Evolutionary conservation across 208 protist genomes (phyloP).

Genomic region (Trypanosoma cruzi): DNA sequence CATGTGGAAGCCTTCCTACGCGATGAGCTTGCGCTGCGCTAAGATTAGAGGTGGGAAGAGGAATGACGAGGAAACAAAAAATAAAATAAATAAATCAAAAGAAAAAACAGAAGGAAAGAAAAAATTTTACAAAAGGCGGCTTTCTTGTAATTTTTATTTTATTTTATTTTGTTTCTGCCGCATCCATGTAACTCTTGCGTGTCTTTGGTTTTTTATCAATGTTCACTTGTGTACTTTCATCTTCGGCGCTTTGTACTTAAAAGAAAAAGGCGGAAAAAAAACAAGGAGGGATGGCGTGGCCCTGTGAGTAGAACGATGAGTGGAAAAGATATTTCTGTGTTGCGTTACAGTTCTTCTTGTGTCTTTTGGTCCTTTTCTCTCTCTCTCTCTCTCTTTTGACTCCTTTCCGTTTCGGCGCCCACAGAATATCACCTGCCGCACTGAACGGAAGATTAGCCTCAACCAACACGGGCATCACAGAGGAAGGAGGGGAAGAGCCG

Average conservation of each 20-base stretch:
- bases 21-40: constrained; percentile 28
- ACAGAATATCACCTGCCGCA: too few relatives aligned
- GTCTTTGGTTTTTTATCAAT: neutral
- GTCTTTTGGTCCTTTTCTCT: constrained; percentile 19
- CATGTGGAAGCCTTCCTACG: constrained; percentile 16
- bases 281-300: neutral
- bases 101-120: constrained; percentile 1
- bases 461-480: too few relatives aligned
- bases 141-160: neutral
- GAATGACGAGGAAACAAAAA: neutral
- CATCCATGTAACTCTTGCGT: too few relatives aligned
- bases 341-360: too few relatives aligned
- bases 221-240: too few relatives aligned
- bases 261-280: too few relatives aligned
- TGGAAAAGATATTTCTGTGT: neutral
- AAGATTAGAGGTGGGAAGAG: neutral
- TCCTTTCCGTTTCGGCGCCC: neutral
- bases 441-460: too few relatives aligned
- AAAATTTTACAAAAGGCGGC: neutral
- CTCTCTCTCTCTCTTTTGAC: constrained; percentile 13
- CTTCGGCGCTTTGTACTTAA: too few relatives aligned
- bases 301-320: neutral
- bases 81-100: constrained; percentile 3
- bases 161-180: neutral
- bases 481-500: too few relatives aligned